Evolutionary conservation across 2,329 filamentous ascomycete species (phyloP).

Genomic region (Scleromitrula shiraiana): DNA sequence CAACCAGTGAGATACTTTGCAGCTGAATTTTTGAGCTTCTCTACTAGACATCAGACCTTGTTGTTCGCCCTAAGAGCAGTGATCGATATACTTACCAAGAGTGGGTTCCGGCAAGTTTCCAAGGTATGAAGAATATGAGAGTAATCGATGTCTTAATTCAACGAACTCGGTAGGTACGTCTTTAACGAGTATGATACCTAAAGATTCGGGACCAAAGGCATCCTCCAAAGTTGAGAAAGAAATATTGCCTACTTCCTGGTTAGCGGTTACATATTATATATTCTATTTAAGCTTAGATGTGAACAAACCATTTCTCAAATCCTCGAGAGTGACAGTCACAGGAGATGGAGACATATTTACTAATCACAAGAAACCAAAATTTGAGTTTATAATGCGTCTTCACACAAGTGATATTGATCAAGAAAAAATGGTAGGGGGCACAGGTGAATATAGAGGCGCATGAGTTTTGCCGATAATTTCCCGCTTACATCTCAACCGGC

Average conservation of each 20-base stretch:
- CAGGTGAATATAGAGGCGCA: too few relatives aligned
- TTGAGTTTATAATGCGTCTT: background rate
- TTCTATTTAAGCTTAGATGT: background rate
- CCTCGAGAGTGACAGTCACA: slow-evolving; percentile 50
- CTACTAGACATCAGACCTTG: slow-evolving; percentile 28
- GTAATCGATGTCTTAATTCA: slow-evolving; percentile 60
- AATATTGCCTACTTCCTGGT: slow-evolving; percentile 46
- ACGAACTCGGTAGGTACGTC: slow-evolving; percentile 68
- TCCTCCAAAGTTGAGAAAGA: slow-evolving; percentile 61
- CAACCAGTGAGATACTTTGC: slow-evolving; percentile 64
- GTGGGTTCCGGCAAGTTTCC: slow-evolving; percentile 67
- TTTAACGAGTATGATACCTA: slow-evolving; percentile 91
- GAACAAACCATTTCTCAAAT: slow-evolving; percentile 48
- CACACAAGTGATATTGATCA: too few relatives aligned
- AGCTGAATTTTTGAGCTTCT: slow-evolving; percentile 48
- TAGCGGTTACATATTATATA: slow-evolving; percentile 5
- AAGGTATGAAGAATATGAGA: slow-evolving; percentile 85
- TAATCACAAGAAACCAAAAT: background rate
- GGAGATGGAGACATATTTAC: slow-evolving; percentile 22
- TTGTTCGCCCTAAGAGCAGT: background rate
- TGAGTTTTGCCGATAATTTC: background rate
- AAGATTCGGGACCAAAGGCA: slow-evolving; percentile 82
- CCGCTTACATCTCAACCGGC: slow-evolving; percentile 1
- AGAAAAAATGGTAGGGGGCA: too few relatives aligned
- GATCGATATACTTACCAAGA: slow-evolving; percentile 48